Percentiles rank a stretch among this genome's conserved stretches.
These are phyloP conservation scores for Populus pruinosa DNA, from an alignment of 345 rosid genomes.

Conservation along the genomic window DNA sequence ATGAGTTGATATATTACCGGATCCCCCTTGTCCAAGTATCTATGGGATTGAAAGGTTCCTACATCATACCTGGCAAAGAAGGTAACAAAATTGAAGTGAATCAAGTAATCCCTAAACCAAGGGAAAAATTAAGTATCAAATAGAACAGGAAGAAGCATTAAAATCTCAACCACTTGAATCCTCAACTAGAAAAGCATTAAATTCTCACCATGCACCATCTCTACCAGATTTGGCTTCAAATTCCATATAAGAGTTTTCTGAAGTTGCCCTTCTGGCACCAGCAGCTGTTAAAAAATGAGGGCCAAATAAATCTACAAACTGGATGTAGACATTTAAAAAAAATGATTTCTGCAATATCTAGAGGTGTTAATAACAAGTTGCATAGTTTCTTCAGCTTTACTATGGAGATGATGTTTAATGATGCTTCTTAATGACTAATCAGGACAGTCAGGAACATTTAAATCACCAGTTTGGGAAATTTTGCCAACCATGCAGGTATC, in stretches of 20 bases:
- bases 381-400: slow-evolving; percentile 1
- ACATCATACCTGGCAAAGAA: slow-evolving; percentile 74
- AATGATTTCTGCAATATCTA: slow-evolving; percentile 1
- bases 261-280: slow-evolving; percentile 48
- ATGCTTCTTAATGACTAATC: slow-evolving; percentile 3
- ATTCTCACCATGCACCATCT: slow-evolving; percentile 95
- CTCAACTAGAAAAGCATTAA: slow-evolving; percentile 8
- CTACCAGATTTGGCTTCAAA: slow-evolving; percentile 95
- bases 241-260: slow-evolving; percentile 68
- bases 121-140: neutral
- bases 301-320: slow-evolving; percentile 11
- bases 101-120: neutral
- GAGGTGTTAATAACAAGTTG: neutral
- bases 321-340: neutral
- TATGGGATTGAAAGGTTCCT: slow-evolving; percentile 63
- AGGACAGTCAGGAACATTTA: neutral
- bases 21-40: slow-evolving; percentile 67
- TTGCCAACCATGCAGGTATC: neutral
- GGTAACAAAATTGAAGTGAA: slow-evolving; percentile 1
- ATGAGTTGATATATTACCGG: slow-evolving; percentile 42
- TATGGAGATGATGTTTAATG: neutral
- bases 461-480: slow-evolving; percentile 2
- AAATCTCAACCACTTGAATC: neutral
- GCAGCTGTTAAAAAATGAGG: slow-evolving; percentile 32
- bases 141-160: neutral